phyloP scores from a whole-genome alignment of 768 basidiomycete genomes.

The Calocera cornea region DNA sequence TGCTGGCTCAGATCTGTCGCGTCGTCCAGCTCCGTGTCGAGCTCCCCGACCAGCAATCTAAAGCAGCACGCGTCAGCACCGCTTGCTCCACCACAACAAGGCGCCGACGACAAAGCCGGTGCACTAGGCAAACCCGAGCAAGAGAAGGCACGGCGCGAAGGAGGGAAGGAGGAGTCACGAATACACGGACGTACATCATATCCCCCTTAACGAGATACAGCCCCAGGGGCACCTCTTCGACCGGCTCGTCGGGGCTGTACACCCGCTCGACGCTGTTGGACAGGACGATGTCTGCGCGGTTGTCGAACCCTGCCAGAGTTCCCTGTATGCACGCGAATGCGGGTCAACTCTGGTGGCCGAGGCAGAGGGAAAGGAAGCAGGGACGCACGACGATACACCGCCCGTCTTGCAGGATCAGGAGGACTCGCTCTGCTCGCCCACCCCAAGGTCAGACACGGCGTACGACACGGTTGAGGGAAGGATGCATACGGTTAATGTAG shows the following conservation, averaged over 20 bases:
- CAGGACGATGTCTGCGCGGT: slow-evolving; percentile 90
- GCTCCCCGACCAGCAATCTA: slow-evolving; percentile 31
- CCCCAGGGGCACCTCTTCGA: slow-evolving; percentile 87
- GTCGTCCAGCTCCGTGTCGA: slow-evolving; percentile 59
- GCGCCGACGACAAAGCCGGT: background rate
- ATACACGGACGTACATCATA: slow-evolving; percentile 63
- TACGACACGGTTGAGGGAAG: background rate
- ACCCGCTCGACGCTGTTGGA: slow-evolving; percentile 89
- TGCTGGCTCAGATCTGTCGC: slow-evolving; percentile 66
- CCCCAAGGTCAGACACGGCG: background rate
- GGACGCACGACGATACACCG: slow-evolving; percentile 75
- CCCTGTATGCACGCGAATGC: slow-evolving; percentile 41
- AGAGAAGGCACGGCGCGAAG: background rate
- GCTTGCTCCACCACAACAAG: background rate
- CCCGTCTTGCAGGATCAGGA: slow-evolving; percentile 91
- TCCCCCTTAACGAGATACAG: slow-evolving; percentile 97
- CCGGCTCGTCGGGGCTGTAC: slow-evolving; percentile 78
- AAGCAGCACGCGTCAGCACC: background rate
- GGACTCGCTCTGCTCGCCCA: slow-evolving; percentile 58
- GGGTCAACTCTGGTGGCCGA: background rate
- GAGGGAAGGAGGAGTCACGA: background rate
- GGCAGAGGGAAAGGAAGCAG: background rate
- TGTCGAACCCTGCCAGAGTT: slow-evolving; percentile 81
- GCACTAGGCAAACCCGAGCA: too few relatives aligned
- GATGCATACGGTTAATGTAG: background rate